Evolutionary conservation across 1,139 yeast genomes (phyloP), one percentile per base, ranked within the genome.

Genomic region (Blastobotrys indianensis): DNA sequence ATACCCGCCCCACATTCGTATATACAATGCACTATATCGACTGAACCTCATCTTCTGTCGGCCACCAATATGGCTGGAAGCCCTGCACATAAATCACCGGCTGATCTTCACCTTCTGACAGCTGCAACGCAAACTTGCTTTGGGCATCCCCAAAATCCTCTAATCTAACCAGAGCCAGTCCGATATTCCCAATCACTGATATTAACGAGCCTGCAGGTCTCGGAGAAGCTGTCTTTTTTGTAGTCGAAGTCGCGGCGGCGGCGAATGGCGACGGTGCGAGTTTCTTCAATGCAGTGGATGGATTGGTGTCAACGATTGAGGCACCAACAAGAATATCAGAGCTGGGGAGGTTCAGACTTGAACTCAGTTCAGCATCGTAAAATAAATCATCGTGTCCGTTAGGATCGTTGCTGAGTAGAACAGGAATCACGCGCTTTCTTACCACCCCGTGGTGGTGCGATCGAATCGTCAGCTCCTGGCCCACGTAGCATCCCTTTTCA

Each of bases 401-500:
- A 3, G 10, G 23, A 5, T 39, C 44, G 15, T 52, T 43, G 44
- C 57, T 74, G 49, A 87, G 69, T 49, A 74, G 77, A 1, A 85
- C 79, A 0, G 97, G 96, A 38, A 85, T 77, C 2, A 88, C 70
- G 46, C 98, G 71, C 60, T 90, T 88, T 23, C 95, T 73, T 11
- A 90, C 78, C 2, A 82, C 77, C 1, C 97, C 96, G 39, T 84
- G 81, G 51, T 86, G 87, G 60, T 75, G 82, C 0, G 97, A 85
- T 57, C 98, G 75, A 16, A 90, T 87, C 0, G 97, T 90, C 46
- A 92, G 71, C 62, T 92, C 99, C 64, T 92, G 98, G 0, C 99
- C 99, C 16, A 87, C 82, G 58, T 92, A 92, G 63, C 99, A 92
- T 2, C 99, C 99, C 63, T 92, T 92, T 55, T 88, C 79, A 44